These are phyloP conservation scores for Ulvella scutata DNA, from an alignment of 139 green algal genomes.

Conservation along the genomic window DNA sequence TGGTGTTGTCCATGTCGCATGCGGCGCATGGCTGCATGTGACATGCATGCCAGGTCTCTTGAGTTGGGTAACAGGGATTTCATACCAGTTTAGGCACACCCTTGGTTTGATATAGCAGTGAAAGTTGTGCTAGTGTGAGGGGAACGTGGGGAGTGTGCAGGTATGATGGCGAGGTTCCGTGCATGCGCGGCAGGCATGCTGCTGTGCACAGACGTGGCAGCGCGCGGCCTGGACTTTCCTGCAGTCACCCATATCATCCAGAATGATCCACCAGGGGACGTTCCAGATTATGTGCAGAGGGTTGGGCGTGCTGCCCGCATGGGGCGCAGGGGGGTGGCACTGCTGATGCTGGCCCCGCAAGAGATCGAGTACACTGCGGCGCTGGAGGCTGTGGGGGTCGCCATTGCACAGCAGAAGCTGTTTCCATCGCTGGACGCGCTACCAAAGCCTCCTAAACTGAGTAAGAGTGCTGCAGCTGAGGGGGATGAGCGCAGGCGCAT, in stretches of 20 bases:
- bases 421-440: slow-evolving; percentile 1
- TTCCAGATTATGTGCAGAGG: slow-evolving; percentile 67
- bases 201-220: slow-evolving; percentile 75
- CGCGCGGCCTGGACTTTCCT: slow-evolving; percentile 82
- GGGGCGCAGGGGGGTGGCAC: slow-evolving; percentile 55
- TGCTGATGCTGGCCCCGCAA: slow-evolving; percentile 72
- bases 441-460: not conserved
- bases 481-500: not conserved
- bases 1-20: no score
- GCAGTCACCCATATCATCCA: slow-evolving; percentile 74
- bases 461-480: not conserved
- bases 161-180: not conserved
- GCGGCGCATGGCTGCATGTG: no score
- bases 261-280: slow-evolving; percentile 76
- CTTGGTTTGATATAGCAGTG: no score
- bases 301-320: slow-evolving; percentile 82
- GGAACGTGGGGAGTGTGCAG: no score
- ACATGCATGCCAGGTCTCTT: no score
- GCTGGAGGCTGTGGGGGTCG: slow-evolving; percentile 35
- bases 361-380: slow-evolving; percentile 65
- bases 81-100: no score
- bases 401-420: slow-evolving; percentile 10
- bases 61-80: no score
- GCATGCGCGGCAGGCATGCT: slow-evolving; percentile 34
- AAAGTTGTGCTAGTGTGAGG: no score